Conservation (phyloP, 768 basidiomycete genomes). For the Lentinula boryana region DNA sequence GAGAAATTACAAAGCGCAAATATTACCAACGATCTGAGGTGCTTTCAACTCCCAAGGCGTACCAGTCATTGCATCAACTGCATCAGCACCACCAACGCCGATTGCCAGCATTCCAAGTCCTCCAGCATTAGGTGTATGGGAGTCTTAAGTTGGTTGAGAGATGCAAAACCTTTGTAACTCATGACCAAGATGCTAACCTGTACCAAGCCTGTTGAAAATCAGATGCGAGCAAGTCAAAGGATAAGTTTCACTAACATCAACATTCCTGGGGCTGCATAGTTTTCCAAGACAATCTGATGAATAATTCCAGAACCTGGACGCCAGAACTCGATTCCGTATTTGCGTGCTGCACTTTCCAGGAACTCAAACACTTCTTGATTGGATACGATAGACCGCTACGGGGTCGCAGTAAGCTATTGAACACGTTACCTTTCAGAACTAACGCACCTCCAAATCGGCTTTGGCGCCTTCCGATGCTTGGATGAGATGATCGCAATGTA, state of each 20-base stretch:
- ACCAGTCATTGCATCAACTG: conserved; percentile 96
- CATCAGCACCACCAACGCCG: conserved; percentile 98
- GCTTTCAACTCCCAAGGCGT: conserved; percentile 98
- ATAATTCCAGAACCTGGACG: conserved; percentile 93
- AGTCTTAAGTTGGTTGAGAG: conserved; percentile 45
- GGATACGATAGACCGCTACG: conserved; percentile 72
- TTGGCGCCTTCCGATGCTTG: conserved; percentile 89
- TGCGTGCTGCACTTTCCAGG: conserved; percentile 82
- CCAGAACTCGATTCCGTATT: conserved; percentile 98
- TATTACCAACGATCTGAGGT: conserved; percentile 72
- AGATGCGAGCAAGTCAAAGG: conserved; percentile 9
- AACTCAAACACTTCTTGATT: conserved; percentile 99
- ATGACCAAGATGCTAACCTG: conserved; percentile 40
- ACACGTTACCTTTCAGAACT: neutral
- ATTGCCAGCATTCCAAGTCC: conserved; percentile 96
- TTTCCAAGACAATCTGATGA: conserved; percentile 97
- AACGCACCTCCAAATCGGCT: conserved; percentile 68
- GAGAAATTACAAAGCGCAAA: neutral
- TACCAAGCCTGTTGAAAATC: conserved; percentile 57
- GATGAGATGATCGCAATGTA: conserved; percentile 98
- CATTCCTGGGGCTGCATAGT: conserved; percentile 94
- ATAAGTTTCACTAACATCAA: conserved; percentile 55
- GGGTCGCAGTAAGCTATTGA: neutral
- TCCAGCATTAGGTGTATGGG: conserved; percentile 97
- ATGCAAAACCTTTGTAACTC: neutral